phyloP scores from a whole-genome alignment of 768 basidiomycete genomes.

The Suillus discolor region DNA sequence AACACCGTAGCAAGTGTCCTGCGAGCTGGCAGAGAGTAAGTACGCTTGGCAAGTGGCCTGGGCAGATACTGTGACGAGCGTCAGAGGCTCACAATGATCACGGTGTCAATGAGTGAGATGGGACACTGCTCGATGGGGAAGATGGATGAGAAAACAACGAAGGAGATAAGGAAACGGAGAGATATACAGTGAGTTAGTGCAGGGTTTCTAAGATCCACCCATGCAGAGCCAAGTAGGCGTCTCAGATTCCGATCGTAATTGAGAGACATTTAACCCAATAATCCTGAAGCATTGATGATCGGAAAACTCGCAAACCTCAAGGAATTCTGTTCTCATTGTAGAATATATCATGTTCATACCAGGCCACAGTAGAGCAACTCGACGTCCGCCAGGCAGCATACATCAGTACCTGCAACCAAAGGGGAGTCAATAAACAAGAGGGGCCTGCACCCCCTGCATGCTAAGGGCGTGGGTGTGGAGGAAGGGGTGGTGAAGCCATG shows the following conservation, averaged over 20 bases:
- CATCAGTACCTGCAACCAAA: no score
- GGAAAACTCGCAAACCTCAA: background rate
- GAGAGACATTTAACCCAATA: background rate
- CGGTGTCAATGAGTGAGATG: background rate
- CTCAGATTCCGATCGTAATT: background rate
- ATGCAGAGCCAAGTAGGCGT: background rate
- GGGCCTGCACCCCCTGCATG: no score
- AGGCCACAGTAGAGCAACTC: background rate
- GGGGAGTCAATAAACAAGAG: no score
- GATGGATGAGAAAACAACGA: background rate
- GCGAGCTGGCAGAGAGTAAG: conserved; percentile 17
- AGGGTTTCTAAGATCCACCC: conserved; percentile 5
- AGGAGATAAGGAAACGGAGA: background rate
- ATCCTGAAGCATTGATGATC: background rate
- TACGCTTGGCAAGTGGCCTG: conserved; percentile 19
- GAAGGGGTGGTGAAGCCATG: no score
- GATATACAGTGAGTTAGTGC: background rate
- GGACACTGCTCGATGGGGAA: background rate
- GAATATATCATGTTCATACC: background rate
- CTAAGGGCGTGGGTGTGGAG: no score
- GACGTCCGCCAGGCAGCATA: background rate
- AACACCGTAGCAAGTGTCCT: conserved; percentile 23
- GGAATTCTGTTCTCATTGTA: background rate
- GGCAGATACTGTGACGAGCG: conserved; percentile 11
- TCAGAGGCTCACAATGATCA: conserved; percentile 7